These are phyloP conservation scores for Candida sanyaensis DNA, from an alignment of 1,139 yeast species.

Conservation along the genomic window DNA sequence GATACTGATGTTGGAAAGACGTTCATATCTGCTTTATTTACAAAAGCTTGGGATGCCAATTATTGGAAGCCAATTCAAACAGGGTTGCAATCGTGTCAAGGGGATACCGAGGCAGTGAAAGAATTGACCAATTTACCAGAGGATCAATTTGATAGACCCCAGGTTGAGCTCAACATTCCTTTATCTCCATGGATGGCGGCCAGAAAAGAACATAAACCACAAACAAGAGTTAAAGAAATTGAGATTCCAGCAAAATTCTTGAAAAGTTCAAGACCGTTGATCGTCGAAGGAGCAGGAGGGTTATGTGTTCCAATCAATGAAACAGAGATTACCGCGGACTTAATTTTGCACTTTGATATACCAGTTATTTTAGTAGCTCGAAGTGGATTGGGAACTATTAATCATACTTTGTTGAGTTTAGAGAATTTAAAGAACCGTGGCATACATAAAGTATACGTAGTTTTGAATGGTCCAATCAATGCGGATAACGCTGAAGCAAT, in stretches of 20 bases:
- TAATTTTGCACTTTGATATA: neutral
- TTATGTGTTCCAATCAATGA: neutral
- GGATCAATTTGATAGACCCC: neutral
- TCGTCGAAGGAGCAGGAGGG: neutral
- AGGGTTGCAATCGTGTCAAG: neutral
- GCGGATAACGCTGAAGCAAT: neutral
- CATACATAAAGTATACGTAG: neutral
- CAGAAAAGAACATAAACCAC: neutral
- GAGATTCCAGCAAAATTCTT: neutral
- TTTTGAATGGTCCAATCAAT: neutral
- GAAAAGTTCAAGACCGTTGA: neutral
- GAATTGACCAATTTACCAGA: neutral
- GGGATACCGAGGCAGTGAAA: neutral
- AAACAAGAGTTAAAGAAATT: neutral
- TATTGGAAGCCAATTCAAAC: slow-evolving; percentile 1
- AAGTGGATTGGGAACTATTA: slow-evolving; percentile 1
- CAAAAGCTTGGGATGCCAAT: neutral
- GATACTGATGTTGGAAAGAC: slow-evolving; percentile 2
- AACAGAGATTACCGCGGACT: slow-evolving; percentile 1
- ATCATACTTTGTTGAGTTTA: slow-evolving; percentile 1
- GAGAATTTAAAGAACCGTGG: neutral
- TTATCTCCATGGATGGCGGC: neutral
- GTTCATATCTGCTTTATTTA: neutral
- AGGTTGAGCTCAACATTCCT: neutral
- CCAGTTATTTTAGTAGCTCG: slow-evolving; percentile 1